A percentile compares a stretch with the other conserved stretches of the same genome.
Conservation (phyloP, 176 grass and related monocot genomes). For the Ensete ventricosum region DNA sequence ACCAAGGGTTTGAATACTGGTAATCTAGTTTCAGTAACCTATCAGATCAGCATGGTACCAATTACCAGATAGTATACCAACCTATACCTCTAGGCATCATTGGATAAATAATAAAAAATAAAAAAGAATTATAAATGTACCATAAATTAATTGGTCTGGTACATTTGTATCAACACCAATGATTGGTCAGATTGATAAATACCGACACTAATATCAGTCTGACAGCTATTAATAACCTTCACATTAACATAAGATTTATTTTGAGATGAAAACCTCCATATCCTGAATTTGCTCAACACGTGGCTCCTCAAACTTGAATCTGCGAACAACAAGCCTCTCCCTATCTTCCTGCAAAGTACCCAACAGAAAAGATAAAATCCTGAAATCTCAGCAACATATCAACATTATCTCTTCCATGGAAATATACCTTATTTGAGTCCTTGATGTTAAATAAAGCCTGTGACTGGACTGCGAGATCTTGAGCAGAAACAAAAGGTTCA, state of each 20-base stretch:
- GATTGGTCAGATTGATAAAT: no score
- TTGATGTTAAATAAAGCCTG: conserved; percentile 91
- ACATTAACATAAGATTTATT: conserved; percentile 15
- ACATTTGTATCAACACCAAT: no score
- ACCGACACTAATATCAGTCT: no score
- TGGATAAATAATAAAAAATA: no score
- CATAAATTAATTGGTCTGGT: no score
- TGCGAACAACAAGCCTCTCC: conserved; percentile 65
- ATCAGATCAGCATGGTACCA: no score
- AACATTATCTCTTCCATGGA: neutral
- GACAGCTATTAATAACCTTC: no score
- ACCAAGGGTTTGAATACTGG: no score
- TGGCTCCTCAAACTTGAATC: conserved; percentile 96
- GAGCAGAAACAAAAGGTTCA: conserved; percentile 49
- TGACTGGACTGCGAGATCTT: conserved; percentile 57
- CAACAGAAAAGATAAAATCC: conserved; percentile 1
- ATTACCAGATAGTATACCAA: no score
- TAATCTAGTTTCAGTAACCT: no score
- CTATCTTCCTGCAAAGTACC: conserved; percentile 72
- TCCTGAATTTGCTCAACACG: conserved; percentile 94
- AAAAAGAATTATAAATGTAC: no score
- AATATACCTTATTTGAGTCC: conserved; percentile 85
- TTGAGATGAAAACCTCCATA: conserved; percentile 51
- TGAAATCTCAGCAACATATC: conserved; percentile 19
- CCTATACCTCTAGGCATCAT: no score